Base-by-base conservation (phyloP, 257 asterid genomes). In the Primulina eburnea region DNA sequence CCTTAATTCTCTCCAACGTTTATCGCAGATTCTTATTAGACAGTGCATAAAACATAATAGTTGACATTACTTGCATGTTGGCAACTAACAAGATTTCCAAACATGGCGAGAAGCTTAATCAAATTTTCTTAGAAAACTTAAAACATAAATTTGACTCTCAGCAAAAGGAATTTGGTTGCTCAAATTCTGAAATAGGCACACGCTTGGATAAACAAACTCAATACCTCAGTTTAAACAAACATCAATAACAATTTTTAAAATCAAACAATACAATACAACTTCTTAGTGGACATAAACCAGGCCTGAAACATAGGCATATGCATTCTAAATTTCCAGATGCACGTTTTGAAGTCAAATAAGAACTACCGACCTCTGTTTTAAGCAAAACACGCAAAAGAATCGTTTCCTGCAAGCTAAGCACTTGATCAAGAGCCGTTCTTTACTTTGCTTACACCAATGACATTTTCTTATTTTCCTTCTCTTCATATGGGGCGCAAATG, bases 371-470 rank as follows among this genome's bases (percentile, higher is more conserved):
- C 99, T 87, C 66, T 86, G 86, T 78, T 88, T 86, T 56, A 94
- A 77, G 64, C 99, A 94, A 32, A 73, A 88, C 62, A 74, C 53
- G 72, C 99, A 91, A 75, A 89, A 94, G 84, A 77, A 86, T n/a
- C 85, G 96, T 38, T 86, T 91, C 75, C 81, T 85, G 83, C 97
- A 91, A 70, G 87, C 78, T 82, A 80, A 80, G 71, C 99, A 91
- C 85, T 81, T 91, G 77, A 85, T 85, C 77, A 91, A 78, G 76
- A 78, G 64, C 55, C 82, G 79, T 20, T 71, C 55, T 32, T 74
- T 78, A 63, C 78, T 82, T 67, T 79, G 87, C 77, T 87, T 87
- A 82, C 98, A 94, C 97, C 96, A 94, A 77, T 94, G 99, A 67
- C 98, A 94, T 74, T 84, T 88, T 90, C 71, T 89, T 29, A 79